Conservation (phyloP, 2,329 filamentous ascomycete genomes). For the Trichoderma semiorbis region DNA sequence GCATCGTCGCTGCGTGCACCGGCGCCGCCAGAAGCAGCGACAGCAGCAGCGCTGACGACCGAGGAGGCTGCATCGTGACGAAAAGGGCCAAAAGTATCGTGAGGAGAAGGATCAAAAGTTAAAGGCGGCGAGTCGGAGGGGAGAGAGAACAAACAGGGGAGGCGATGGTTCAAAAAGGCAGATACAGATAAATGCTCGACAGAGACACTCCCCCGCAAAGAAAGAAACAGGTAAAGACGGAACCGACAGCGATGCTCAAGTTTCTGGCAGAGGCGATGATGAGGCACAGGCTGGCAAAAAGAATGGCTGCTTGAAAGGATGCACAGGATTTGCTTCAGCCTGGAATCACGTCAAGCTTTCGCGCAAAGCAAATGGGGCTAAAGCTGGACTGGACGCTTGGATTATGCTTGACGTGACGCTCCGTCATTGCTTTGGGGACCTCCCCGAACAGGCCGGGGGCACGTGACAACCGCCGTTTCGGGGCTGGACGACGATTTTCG, state of each 20-base stretch:
- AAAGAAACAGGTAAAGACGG: not conserved
- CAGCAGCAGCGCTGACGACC: slow-evolving; percentile 36
- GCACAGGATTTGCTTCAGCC: not conserved
- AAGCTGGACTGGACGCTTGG: not conserved
- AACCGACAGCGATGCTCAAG: not conserved
- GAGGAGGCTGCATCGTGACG: slow-evolving; percentile 39
- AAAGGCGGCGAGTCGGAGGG: not conserved
- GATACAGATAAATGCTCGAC: not conserved
- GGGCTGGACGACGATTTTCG: not conserved
- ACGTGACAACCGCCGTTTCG: slow-evolving; percentile 27
- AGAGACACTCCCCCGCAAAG: not conserved
- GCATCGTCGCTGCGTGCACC: slow-evolving; percentile 42
- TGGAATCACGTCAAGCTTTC: slow-evolving; percentile 33
- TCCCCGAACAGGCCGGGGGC: slow-evolving; percentile 22
- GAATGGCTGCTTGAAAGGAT: slow-evolving; percentile 8
- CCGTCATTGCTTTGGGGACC: slow-evolving; percentile 28
- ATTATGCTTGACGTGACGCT: slow-evolving; percentile 25
- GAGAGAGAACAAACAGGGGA: not conserved
- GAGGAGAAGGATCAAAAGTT: not conserved
- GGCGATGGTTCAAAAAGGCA: not conserved
- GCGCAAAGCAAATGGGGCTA: slow-evolving; percentile 8
- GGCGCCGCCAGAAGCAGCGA: slow-evolving; percentile 37
- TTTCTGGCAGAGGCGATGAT: not conserved
- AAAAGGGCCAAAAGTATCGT: slow-evolving; percentile 24
- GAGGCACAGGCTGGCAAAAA: not conserved